A percentile compares a stretch with the other conserved stretches of the same genome.
phyloP scores from a whole-genome alignment of 2,329 filamentous ascomycete genomes.

The Diaporthe longicolla region DNA sequence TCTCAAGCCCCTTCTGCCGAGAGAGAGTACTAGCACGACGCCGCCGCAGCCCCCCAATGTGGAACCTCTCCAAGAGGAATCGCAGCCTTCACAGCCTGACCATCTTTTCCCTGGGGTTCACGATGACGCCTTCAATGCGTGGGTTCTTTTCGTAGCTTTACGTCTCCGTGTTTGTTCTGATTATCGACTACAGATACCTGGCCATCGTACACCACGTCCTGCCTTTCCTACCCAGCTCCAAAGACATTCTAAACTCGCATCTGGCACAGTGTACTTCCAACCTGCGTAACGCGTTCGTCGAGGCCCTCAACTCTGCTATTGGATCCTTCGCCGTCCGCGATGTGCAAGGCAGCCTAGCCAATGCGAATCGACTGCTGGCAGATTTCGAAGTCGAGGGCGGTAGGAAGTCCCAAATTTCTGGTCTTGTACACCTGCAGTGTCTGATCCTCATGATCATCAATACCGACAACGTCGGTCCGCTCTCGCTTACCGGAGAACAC shows the following conservation, averaged over 20 bases:
- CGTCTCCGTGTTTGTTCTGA: background rate
- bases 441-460: conserved; percentile 77
- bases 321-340: conserved; percentile 62
- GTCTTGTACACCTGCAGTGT: conserved; percentile 75
- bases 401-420: conserved; percentile 55
- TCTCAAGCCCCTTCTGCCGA: conserved; percentile 60
- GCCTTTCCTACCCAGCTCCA: conserved; percentile 74
- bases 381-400: conserved; percentile 65
- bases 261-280: conserved; percentile 68
- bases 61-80: conserved; percentile 29
- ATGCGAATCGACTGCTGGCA: conserved; percentile 62
- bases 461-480: conserved; percentile 68
- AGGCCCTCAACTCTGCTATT: conserved; percentile 73
- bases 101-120: conserved; percentile 55
- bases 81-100: conserved; percentile 15
- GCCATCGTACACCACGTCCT: conserved; percentile 76
- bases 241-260: conserved; percentile 67
- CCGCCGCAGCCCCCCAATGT: conserved; percentile 26
- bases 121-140: conserved; percentile 63
- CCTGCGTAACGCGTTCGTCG: conserved; percentile 75
- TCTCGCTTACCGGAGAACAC: conserved; percentile 56
- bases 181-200: conserved; percentile 66
- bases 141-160: conserved; percentile 44
- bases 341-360: conserved; percentile 56
- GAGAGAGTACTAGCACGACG: conserved; percentile 41